Evolutionary conservation across 2,329 filamentous ascomycete species (phyloP).

Genomic region (Ceratocystis albifundus): DNA sequence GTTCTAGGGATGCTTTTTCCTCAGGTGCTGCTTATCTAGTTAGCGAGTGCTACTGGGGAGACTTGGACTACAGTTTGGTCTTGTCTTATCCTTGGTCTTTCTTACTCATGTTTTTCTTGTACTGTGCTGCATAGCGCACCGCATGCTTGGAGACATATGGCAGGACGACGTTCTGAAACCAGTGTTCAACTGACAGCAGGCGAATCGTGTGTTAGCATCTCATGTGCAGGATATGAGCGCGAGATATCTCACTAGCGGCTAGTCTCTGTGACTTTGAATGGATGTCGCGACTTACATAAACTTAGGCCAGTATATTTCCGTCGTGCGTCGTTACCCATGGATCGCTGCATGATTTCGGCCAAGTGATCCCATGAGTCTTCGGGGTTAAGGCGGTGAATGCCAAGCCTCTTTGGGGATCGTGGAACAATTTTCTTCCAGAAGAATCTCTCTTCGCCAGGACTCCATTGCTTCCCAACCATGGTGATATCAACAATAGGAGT

Average conservation of each 20-base stretch:
- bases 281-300: constrained; percentile 31
- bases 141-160: constrained; percentile 23
- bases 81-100: background rate
- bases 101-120: constrained; percentile 23
- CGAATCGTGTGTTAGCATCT: background rate
- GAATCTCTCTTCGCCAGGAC: constrained; percentile 36
- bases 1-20: constrained; percentile 21
- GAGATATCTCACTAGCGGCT: background rate
- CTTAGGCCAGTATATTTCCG: constrained; percentile 34
- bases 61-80: background rate
- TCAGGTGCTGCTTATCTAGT: constrained; percentile 17
- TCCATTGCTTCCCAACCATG: constrained; percentile 45
- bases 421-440: constrained; percentile 38
- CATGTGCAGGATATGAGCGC: no score
- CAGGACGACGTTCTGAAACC: constrained; percentile 23
- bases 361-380: constrained; percentile 32
- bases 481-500: background rate
- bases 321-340: constrained; percentile 30
- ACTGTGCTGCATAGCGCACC: constrained; percentile 18
- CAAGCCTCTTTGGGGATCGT: constrained; percentile 30
- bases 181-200: constrained; percentile 20
- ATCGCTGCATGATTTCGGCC: constrained; percentile 32
- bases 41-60: background rate
- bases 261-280: background rate
- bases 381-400: constrained; percentile 26